These are phyloP conservation scores for Aegilops sharonensis DNA, from an alignment of 176 grass and related monocot genomes.

Conservation along the genomic window DNA sequence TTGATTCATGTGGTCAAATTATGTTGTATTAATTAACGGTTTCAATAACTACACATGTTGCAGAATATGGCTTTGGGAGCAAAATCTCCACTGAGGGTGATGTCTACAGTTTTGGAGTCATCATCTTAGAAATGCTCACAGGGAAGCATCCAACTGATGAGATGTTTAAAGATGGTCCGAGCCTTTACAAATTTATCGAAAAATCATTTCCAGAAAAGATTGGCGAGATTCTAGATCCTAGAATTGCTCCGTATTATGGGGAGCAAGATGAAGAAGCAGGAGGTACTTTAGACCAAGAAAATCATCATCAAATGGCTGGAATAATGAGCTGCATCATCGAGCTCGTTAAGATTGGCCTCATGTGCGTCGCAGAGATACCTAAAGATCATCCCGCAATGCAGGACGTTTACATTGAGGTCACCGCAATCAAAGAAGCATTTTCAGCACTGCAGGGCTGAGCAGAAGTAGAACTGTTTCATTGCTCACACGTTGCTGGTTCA, in stretches of 20 bases:
- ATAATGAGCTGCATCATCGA: background rate
- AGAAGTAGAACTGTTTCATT: background rate
- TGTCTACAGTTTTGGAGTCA: constrained; percentile 55
- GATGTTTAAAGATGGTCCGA: constrained; percentile 44
- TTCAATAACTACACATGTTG: background rate
- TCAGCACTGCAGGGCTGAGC: background rate
- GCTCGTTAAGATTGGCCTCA: constrained; percentile 41
- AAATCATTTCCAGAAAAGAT: constrained; percentile 28
- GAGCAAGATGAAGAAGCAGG: background rate
- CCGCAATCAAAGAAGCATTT: constrained; percentile 32
- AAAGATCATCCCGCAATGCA: constrained; percentile 48
- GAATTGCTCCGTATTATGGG: background rate
- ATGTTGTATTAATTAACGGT: background rate
- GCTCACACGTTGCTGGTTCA: background rate
- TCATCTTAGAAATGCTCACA: constrained; percentile 54
- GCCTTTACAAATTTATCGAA: constrained; percentile 41
- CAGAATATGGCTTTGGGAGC: constrained; percentile 50
- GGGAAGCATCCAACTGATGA: constrained; percentile 42
- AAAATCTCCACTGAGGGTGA: constrained; percentile 41
- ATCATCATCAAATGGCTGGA: background rate
- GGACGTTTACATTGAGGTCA: constrained; percentile 37
- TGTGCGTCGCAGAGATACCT: constrained; percentile 32
- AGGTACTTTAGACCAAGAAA: background rate
- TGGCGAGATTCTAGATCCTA: constrained; percentile 21
- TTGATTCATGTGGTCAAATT: background rate